These are phyloP conservation scores for Articulospora tetracladia DNA, from an alignment of 495 filamentous ascomycete genomes.

Conservation along the genomic window DNA sequence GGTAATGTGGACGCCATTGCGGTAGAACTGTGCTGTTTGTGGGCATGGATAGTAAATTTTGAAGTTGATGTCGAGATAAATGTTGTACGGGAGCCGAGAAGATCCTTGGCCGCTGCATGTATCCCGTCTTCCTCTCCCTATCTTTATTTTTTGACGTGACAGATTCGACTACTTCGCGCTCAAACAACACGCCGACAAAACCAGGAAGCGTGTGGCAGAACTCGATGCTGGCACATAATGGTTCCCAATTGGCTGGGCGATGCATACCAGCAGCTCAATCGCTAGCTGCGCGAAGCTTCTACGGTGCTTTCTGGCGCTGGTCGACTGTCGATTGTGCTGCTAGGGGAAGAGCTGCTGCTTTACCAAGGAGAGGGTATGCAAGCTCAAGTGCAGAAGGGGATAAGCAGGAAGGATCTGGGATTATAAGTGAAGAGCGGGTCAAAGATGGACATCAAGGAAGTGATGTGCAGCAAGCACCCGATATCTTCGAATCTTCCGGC, in stretches of 20 bases:
- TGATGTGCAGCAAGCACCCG: background rate
- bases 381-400: background rate
- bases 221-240: background rate
- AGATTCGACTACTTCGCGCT: background rate
- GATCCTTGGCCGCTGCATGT: no score
- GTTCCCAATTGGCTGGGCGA: background rate
- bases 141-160: background rate
- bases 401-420: background rate
- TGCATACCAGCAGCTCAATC: background rate
- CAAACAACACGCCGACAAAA: background rate
- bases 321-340: background rate
- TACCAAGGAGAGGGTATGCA: background rate
- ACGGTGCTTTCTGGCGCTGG: background rate
- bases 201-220: background rate
- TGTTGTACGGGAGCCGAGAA: background rate
- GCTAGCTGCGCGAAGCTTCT: background rate
- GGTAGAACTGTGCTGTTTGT: slow-evolving; percentile 22
- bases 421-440: no score
- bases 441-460: background rate
- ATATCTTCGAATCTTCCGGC: slow-evolving; percentile 1
- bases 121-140: no score
- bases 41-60: slow-evolving; percentile 2
- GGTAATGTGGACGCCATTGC: slow-evolving; percentile 14
- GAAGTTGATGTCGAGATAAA: slow-evolving; percentile 2
- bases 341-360: background rate